Base-by-base conservation (phyloP, 495 filamentous ascomycete species). In the Neurospora sp. region DNA sequence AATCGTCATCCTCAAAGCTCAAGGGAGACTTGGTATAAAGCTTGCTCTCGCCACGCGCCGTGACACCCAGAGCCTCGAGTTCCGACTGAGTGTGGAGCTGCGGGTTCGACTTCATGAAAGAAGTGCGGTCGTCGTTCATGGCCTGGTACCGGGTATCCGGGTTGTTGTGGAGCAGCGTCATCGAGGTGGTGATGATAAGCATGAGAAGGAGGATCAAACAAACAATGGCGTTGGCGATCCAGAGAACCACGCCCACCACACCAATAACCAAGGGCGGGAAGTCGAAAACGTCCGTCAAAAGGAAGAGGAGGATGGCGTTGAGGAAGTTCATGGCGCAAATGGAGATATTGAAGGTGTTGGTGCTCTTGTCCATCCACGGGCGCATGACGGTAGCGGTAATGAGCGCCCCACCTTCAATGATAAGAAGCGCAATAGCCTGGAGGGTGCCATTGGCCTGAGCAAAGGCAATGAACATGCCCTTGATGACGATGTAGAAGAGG, bases 281-380 rank as follows among this genome's bases (percentile, higher is more conserved):
- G 77, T 92, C 90, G 79, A 96, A 94, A 31, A 97, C 87, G 71
- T 90, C 86, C n/a, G 90, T 92, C 81, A 94, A 95, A 69, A 97
- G 86, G 38, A 97, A 83, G 9, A 97, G 85, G 84, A 96, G 94
- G 80, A 97, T 89, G 73, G 89, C 88, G 80, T 97, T 97, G 80
- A 98, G 78, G 79, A 98, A 97, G 82, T 98, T 98, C 78, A 97
- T 84, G 39, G 88, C 90, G 71, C 88, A 90, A 78, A 99, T 98
- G 71, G 94, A 86, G 75, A 99, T 97, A 84, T 98, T 98, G 87
- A 96, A 97, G 69, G 90, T 89, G 80, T 99, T 99, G 73, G 95
- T 98, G 83, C 94, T 96, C 88, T 97, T 98, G 85, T 99, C 96
- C 96, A 99, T 98, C 90, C 94, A 99, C 8, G 96, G 96, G 48